A percentile compares a stretch with the other conserved stretches of the same genome.
phyloP scores from a whole-genome alignment of 176 grass and related monocot species.

The sorghum (Sorghum bicolor) region Sorghum_bicolor_NCBIv3 NC_012878.2:58251001-58251500 shows the following conservation, averaged over 20 bases:
- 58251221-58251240: slow-evolving; percentile 91
- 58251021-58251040: slow-evolving; percentile 48
- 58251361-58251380: slow-evolving; percentile 87
- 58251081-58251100: slow-evolving; percentile 84
- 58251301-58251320: slow-evolving; percentile 46
- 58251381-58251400: slow-evolving; percentile 89
- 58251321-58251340: slow-evolving; percentile 48
- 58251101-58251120: slow-evolving; percentile 76
- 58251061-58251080: slow-evolving; percentile 39
- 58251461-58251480: slow-evolving; percentile 54
- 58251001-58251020: slow-evolving; percentile 71
- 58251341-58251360: slow-evolving; percentile 83
- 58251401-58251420: slow-evolving; percentile 57
- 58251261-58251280: slow-evolving; percentile 72
- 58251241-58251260: slow-evolving; percentile 81
- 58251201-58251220: slow-evolving; percentile 93
- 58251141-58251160: slow-evolving; percentile 69
- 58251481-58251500: slow-evolving; percentile 77
- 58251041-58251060: too few relatives aligned
- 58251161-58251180: slow-evolving; percentile 76
- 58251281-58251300: slow-evolving; percentile 41
- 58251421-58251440: slow-evolving; percentile 80
- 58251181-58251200: slow-evolving; percentile 86
- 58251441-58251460: slow-evolving; percentile 71
- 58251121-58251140: slow-evolving; percentile 81